Evolutionary conservation across 2,329 filamentous ascomycete genomes (phyloP), one percentile per base, ranked within the genome.

Genomic region (Aureobasidium pullulans): DNA sequence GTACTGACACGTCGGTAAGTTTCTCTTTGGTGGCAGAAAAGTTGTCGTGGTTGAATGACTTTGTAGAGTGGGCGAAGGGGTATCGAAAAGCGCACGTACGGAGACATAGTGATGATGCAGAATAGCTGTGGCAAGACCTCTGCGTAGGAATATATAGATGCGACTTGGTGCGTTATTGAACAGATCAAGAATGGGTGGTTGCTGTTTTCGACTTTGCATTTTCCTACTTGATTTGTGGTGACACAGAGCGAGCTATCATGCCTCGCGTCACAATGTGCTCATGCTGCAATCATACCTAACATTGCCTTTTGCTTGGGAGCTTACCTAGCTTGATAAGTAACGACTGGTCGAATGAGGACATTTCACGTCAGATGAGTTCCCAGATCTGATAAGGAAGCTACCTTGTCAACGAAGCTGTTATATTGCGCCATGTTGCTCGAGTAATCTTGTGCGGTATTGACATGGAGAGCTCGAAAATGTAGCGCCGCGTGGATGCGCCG

Each of bases 1-100:
- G 61, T 62, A 46, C 58, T 62, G 48, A 49, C 43, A 13, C 37
- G 48, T 7, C 53, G 53, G 53, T 61, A 48, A 61, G 53, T 37
- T 59, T 43, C 37, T 29, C 29, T 43, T 13, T 23, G 31, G 7
- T 37, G 19, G 28, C 36, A 39, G 11, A 39, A 31, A 39, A 36
- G 47, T 29, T 47, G 43, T 4, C 28, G 43, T n/a, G 23, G 40
- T 37, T 43, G 53, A 19, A 31, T 7, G 23, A 29, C 43, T 32
- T 13, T 32, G 32, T 8, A 5, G 28, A 61, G 31, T 28, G 31
- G 50, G 23, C 54, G 47, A 28, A 50, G 54, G 13, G 15, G 10
- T 29, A 31, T 28, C n/a, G 36, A 50, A 36, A 46, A 32, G 36
- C 58, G 50, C 28, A 61, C 60, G 50, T 61, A 61, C 60, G 60